Base-by-base conservation (phyloP, 1,284 basidiomycete genomes). In the Naganishia albida region DNA sequence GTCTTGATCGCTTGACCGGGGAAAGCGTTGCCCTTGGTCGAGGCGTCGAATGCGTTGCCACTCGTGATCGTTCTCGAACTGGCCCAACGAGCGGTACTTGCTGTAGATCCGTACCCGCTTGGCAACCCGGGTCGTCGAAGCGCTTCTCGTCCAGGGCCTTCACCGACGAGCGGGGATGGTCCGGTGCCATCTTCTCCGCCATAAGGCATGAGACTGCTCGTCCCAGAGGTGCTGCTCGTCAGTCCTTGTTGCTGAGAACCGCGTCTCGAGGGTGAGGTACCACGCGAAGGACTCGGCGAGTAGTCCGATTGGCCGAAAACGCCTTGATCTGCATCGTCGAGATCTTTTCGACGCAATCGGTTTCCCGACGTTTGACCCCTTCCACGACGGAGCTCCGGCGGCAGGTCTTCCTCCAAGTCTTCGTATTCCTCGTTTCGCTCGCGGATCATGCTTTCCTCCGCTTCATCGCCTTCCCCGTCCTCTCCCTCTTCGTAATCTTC, bases 401-500 rank as follows among this genome's bases (percentile, higher is more conserved):
- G 49, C 43, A 60, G 10, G 39, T 49, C 52, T 28, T 57, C 48
- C 25, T 67, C 65, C 0, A 56, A n/a, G 16, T 54, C 63, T 38
- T 63, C 54, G 28, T 53, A 30, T n/a, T 60, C 40, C 20, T 55
- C 23, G n/a, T 51, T 54, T 7, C 30, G 44, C 34, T 49, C 46
- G 7, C 46, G 40, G 6, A 65, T 51, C 48, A 56, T 56, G 30
- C 57, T 60, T 12, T 50, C 55, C 42, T 51, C 34, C 30, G 43
- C 63, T 0, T 67, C 65, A 26, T 64, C 51, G 15, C 68, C 71
- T 15, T 71, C 68, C 38, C 62, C 55, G 4, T 70, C 69, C 15
- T 72, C 67, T n/a, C n/a, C n/a, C 26, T 69, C 70, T 1, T 62
- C 67, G 15, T 72, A 71, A 20, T 69, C 72, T 25, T 51, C 65